Percentiles rank a stretch among this genome's conserved stretches.
These are phyloP conservation scores for Triangularia verruculosa DNA, from an alignment of 2,329 filamentous ascomycete species.

Conservation along the genomic window DNA sequence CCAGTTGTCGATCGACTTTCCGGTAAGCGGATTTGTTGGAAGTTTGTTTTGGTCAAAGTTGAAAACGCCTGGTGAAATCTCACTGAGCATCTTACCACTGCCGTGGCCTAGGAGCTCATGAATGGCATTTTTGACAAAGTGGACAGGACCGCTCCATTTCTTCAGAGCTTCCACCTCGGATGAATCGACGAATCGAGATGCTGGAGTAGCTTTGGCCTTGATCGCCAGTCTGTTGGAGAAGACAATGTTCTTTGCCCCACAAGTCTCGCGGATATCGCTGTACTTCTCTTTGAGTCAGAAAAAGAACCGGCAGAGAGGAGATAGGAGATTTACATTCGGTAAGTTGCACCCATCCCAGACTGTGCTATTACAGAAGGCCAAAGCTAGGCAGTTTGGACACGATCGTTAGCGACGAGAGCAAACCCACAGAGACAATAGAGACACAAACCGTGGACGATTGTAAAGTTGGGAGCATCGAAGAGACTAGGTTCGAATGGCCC, in stretches of 20 bases:
- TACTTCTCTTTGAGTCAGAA: constrained; percentile 32
- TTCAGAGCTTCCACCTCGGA: constrained; percentile 60
- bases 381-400: constrained; percentile 29
- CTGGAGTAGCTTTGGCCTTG: constrained; percentile 42
- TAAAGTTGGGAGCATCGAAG: not conserved
- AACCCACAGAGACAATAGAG: no score
- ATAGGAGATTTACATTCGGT: constrained; percentile 29
- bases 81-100: constrained; percentile 59
- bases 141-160: constrained; percentile 61
- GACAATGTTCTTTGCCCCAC: constrained; percentile 64
- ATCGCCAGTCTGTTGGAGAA: constrained; percentile 52
- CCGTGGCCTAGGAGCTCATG: constrained; percentile 66
- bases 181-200: constrained; percentile 55
- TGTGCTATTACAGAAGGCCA: constrained; percentile 43
- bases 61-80: constrained; percentile 49
- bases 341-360: constrained; percentile 45
- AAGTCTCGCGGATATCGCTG: constrained; percentile 55
- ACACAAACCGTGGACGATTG: not conserved
- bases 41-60: constrained; percentile 60
- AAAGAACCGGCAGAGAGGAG: no score
- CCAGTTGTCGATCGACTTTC: constrained; percentile 52
- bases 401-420: not conserved
- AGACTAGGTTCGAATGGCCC: not conserved
- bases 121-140: constrained; percentile 62
- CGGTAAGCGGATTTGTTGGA: constrained; percentile 54